Evolutionary conservation across 1,284 basidiomycete species (phyloP).

Genomic region (Laetiporus sulphureus): DNA sequence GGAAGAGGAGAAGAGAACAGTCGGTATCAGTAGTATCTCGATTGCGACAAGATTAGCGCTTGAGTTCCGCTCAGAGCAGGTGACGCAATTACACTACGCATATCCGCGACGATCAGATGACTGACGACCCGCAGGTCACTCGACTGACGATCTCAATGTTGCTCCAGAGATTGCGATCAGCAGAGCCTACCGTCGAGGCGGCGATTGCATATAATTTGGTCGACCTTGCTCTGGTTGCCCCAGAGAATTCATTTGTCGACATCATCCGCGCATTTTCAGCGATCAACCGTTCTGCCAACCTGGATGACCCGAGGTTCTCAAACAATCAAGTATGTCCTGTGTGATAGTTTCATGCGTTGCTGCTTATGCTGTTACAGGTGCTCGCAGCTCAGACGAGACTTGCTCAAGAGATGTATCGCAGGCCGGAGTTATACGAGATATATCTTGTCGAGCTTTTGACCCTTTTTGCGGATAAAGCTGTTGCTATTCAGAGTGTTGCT

Average conservation of each 20-base stretch:
- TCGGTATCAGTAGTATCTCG: slow-evolving; percentile 87
- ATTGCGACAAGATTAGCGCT: slow-evolving; percentile 81
- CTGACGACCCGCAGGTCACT: slow-evolving; percentile 54
- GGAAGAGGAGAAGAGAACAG: slow-evolving; percentile 80
- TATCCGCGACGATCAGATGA: slow-evolving; percentile 73
- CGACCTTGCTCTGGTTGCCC: slow-evolving; percentile 78
- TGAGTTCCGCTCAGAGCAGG: slow-evolving; percentile 79
- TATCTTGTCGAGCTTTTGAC: slow-evolving; percentile 85
- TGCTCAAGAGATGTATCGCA: slow-evolving; percentile 66
- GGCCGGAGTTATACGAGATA: slow-evolving; percentile 70
- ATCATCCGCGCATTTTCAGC: slow-evolving; percentile 81
- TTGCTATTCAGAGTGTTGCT: slow-evolving; percentile 81
- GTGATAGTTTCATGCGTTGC: slow-evolving; percentile 2
- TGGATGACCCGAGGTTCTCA: slow-evolving; percentile 79
- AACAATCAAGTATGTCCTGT: slow-evolving; percentile 64
- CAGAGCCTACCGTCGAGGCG: slow-evolving; percentile 83
- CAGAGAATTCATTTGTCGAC: slow-evolving; percentile 75
- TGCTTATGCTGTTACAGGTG: slow-evolving; percentile 38
- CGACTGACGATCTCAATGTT: slow-evolving; percentile 89
- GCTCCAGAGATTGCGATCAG: slow-evolving; percentile 79
- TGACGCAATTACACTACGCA: too few relatives aligned
- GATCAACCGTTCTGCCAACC: slow-evolving; percentile 81
- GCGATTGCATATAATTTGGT: slow-evolving; percentile 90
- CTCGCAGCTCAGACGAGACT: slow-evolving; percentile 85
- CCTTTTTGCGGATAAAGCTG: slow-evolving; percentile 88